A percentile compares a stretch with the other conserved stretches of the same genome.
phyloP scores from a whole-genome alignment of 306 rosid genomes.

The Glycine tomentella region DNA sequence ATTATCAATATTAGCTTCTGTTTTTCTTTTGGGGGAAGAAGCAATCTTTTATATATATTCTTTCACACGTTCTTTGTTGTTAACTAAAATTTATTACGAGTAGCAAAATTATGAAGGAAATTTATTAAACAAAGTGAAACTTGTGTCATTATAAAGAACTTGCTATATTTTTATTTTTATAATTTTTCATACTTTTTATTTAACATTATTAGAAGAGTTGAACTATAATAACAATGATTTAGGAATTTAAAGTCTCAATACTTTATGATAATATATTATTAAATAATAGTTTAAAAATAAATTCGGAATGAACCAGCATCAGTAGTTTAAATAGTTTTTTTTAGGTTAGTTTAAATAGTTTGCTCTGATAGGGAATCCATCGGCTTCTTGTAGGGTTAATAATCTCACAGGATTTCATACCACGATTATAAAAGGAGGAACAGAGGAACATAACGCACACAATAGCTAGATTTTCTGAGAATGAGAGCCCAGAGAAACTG shows the following conservation, averaged over 20 bases:
- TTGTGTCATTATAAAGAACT: not conserved
- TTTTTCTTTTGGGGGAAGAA: not conserved
- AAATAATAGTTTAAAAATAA: not conserved
- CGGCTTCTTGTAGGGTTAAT: conserved; percentile 13
- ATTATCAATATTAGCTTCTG: not conserved
- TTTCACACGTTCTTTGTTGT: no score
- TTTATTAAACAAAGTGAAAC: not conserved
- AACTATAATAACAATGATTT: not conserved
- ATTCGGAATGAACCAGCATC: not conserved
- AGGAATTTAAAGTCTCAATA: not conserved
- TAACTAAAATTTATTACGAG: not conserved
- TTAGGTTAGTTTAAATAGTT: not conserved
- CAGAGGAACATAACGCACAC: not conserved
- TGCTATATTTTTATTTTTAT: not conserved
- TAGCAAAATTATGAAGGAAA: not conserved
- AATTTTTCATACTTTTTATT: not conserved
- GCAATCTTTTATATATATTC: not conserved
- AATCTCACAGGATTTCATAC: not conserved
- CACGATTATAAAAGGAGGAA: conserved; percentile 26
- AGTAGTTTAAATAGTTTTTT: not conserved
- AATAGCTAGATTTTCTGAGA: conserved; percentile 17
- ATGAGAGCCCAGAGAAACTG: not conserved
- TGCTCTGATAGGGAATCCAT: conserved; percentile 10
- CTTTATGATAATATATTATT: not conserved
- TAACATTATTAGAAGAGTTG: no score